Conservation (phyloP, 202 grass and related monocot species). For the Cymbopogon flexuosus region DNA sequence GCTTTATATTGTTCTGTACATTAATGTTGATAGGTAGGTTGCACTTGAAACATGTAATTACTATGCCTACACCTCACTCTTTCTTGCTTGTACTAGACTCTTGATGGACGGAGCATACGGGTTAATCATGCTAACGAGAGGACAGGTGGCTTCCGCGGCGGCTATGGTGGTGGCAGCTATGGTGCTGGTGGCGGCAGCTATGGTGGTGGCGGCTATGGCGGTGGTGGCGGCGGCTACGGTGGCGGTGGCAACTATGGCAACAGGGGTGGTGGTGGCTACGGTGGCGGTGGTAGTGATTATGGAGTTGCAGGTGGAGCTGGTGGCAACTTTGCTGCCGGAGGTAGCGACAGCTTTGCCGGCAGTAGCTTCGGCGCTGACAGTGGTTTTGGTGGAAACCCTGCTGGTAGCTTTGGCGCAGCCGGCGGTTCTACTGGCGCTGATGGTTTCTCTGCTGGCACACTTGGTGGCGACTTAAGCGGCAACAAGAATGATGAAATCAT, state of each 20-base stretch:
- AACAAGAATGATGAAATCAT: constrained; percentile 36
- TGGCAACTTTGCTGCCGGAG: background rate
- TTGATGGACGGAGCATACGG: constrained; percentile 52
- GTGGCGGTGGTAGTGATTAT: background rate
- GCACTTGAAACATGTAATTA: background rate
- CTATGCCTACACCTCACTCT: background rate
- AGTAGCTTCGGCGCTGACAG: constrained; percentile 26
- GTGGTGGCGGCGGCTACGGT: background rate
- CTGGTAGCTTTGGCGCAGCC: constrained; percentile 20
- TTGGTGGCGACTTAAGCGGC: background rate
- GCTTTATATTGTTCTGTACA: background rate
- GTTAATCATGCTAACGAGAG: constrained; percentile 65
- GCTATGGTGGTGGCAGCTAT: constrained; percentile 12
- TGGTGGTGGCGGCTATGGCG: background rate
- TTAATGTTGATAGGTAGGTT: background rate
- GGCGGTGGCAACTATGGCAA: constrained; percentile 4
- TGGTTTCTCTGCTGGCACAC: background rate
- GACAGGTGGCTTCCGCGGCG: constrained; percentile 34
- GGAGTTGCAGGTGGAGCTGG: constrained; percentile 7
- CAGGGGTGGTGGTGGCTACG: constrained; percentile 15
- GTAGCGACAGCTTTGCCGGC: constrained; percentile 17
- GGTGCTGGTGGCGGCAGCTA: background rate
- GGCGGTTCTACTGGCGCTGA: background rate
- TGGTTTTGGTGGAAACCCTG: constrained; percentile 24
- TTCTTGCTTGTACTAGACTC: constrained; percentile 37